Conservation (phyloP, 2,329 filamentous ascomycete species). For the Pseudofabraea citricarpa region DNA sequence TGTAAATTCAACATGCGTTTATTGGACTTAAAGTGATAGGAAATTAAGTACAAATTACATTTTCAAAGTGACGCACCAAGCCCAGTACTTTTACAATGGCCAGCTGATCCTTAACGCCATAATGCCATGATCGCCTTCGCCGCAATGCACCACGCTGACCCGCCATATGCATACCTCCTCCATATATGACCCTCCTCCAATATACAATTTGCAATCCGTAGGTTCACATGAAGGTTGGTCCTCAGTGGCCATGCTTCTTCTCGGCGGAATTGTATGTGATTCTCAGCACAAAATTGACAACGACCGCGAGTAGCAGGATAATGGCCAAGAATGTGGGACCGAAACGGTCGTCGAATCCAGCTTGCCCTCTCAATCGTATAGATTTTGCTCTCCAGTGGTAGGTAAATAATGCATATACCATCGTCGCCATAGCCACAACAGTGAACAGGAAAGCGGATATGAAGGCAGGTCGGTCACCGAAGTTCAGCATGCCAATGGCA, state of each 20-base stretch:
- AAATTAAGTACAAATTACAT: no score
- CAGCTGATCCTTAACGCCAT: background rate
- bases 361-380: conserved; percentile 85
- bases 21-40: no score
- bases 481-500: conserved; percentile 95
- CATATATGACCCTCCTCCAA: background rate
- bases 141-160: background rate
- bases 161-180: background rate
- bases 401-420: conserved; percentile 90
- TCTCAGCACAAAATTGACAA: conserved; percentile 91
- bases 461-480: conserved; percentile 89
- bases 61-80: no score
- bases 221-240: no score
- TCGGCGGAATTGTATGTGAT: conserved; percentile 41
- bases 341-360: conserved; percentile 93
- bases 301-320: conserved; percentile 79
- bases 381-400: conserved; percentile 97
- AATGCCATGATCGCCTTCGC: background rate
- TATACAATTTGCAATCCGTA: conserved; percentile 1
- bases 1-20: no score
- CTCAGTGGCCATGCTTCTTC: conserved; percentile 2
- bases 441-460: conserved; percentile 95
- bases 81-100: background rate
- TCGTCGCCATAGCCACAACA: conserved; percentile 85
- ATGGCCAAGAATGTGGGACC: conserved; percentile 88